Evolutionary conservation across 202 grass and related monocot species (phyloP).

Genomic region (Dendrocalamus latiflorus): DNA sequence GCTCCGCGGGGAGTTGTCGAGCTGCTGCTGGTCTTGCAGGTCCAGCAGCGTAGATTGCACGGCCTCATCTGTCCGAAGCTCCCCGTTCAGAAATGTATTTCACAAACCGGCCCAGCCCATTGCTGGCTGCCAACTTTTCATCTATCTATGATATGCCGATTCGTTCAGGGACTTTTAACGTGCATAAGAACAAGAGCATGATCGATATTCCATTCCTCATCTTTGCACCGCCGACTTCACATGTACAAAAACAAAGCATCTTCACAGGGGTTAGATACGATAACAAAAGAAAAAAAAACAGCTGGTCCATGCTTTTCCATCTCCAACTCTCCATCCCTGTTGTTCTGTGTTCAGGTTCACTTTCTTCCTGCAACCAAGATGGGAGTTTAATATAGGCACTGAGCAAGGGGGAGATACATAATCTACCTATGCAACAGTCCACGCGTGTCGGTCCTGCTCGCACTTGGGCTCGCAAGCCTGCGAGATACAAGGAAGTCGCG

Average conservation of each 20-base stretch:
- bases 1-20: too few species aligned
- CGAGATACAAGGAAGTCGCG: background rate
- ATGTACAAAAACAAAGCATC: conserved; percentile 5
- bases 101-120: background rate
- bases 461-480: background rate
- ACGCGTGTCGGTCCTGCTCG: conserved; percentile 15
- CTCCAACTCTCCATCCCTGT: background rate
- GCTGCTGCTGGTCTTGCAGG: too few species aligned
- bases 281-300: background rate
- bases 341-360: background rate
- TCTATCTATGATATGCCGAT: background rate
- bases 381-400: background rate
- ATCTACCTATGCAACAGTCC: background rate
- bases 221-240: background rate
- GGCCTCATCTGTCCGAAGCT: background rate
- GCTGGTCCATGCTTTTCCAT: background rate
- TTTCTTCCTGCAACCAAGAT: conserved; percentile 8
- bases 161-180: background rate
- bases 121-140: background rate
- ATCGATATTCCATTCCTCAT: background rate
- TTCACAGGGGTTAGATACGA: background rate
- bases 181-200: background rate
- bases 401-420: background rate
- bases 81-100: background rate
- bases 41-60: background rate